Evolutionary conservation across 306 rosid genomes (phyloP).

Genomic region (Quercus glauca): DNA sequence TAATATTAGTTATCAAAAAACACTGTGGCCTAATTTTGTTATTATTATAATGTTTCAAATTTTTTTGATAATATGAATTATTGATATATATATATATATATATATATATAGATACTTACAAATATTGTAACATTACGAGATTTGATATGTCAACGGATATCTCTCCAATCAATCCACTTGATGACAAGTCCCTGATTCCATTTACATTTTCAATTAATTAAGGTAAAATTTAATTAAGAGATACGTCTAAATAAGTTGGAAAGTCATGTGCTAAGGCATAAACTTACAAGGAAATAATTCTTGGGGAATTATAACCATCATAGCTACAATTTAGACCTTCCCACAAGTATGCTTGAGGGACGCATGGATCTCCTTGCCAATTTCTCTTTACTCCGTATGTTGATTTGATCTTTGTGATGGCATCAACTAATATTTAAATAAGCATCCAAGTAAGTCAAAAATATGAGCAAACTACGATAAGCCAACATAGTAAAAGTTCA

Average conservation of each 20-base stretch:
- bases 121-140: too few relatives aligned
- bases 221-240: neutral
- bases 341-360: conserved; percentile 57
- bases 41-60: neutral
- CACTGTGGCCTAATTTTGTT: neutral
- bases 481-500: too few relatives aligned
- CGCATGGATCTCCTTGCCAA: conserved; percentile 70
- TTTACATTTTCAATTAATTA: neutral
- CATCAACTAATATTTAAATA: conserved; percentile 28
- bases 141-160: too few relatives aligned
- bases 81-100: too few relatives aligned
- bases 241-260: neutral
- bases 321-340: conserved; percentile 44
- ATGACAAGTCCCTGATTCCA: conserved; percentile 18
- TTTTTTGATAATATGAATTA: neutral
- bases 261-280: neutral
- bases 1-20: neutral
- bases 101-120: too few relatives aligned
- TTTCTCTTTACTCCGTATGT: conserved; percentile 34
- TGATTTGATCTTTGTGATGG: conserved; percentile 47
- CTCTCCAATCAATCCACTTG: too few relatives aligned
- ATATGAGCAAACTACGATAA: neutral
- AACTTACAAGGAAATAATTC: conserved; percentile 58
- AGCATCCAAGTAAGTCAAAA: neutral
- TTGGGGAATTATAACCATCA: conserved; percentile 20